phyloP scores from a whole-genome alignment of 2,329 filamentous ascomycete species.

The Metarhizium robertsii region DNA sequence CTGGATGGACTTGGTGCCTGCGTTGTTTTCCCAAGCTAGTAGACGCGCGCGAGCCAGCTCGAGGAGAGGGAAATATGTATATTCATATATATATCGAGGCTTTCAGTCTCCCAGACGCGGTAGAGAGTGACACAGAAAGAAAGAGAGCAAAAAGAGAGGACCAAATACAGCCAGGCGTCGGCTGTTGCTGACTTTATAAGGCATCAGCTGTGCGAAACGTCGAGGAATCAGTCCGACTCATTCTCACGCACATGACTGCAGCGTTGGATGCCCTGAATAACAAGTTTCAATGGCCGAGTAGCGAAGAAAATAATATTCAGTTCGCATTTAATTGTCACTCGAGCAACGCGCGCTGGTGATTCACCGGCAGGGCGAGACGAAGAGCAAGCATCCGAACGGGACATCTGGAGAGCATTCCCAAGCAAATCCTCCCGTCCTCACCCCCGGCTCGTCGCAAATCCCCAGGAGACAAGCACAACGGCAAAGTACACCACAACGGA shows the following conservation, averaged over 20 bases:
- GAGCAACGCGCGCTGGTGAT: neutral
- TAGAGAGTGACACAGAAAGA: neutral
- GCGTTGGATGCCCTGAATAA: neutral
- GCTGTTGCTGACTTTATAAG: neutral
- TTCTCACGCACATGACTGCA: neutral
- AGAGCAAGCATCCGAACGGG: neutral
- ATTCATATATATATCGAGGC: neutral
- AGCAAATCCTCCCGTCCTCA: too few species aligned
- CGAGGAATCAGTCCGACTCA: neutral
- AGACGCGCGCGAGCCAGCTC: too few species aligned
- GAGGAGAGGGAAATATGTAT: too few species aligned
- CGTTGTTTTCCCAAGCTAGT: neutral
- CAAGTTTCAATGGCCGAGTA: neutral
- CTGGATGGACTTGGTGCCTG: too few species aligned
- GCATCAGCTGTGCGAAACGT: neutral
- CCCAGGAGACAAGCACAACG: neutral
- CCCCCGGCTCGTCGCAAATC: too few species aligned
- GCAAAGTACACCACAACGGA: neutral
- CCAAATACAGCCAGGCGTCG: neutral
- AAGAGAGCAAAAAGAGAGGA: neutral
- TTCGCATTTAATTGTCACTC: neutral
- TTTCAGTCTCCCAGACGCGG: neutral
- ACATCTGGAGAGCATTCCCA: too few species aligned
- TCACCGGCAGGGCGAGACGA: neutral
- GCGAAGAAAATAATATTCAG: neutral